These are phyloP conservation scores for Glonium stellatum DNA, from an alignment of 495 filamentous ascomycete species.

Conservation along the genomic window DNA sequence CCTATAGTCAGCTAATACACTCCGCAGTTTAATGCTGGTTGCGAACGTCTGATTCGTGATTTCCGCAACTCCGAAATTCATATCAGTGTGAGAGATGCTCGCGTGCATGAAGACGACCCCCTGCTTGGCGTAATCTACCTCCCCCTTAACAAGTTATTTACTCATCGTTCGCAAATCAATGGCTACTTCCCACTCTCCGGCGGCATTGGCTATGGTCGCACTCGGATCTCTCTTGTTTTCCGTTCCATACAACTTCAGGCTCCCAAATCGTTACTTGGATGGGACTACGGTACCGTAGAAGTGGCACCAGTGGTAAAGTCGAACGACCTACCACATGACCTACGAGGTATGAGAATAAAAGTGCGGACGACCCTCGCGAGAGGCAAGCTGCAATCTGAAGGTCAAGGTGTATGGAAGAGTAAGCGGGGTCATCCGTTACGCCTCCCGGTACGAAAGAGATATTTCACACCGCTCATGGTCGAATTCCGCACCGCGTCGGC, in stretches of 20 bases:
- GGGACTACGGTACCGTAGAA: slow-evolving; percentile 62
- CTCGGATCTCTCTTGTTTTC: slow-evolving; percentile 61
- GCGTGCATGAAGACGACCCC: slow-evolving; percentile 59
- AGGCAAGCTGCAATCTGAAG: slow-evolving; percentile 44
- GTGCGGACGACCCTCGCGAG: slow-evolving; percentile 46
- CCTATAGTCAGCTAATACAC: background rate
- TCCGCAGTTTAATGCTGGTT: slow-evolving; percentile 61
- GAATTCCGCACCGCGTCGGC: slow-evolving; percentile 51
- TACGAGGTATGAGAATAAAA: slow-evolving; percentile 47
- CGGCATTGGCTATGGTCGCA: slow-evolving; percentile 63
- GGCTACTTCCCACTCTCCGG: slow-evolving; percentile 51
- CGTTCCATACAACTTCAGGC: slow-evolving; percentile 55
- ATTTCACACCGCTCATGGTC: slow-evolving; percentile 51
- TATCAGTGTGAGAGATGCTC: slow-evolving; percentile 55
- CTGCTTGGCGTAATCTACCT: slow-evolving; percentile 62
- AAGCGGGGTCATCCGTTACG: slow-evolving; percentile 39
- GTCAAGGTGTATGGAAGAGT: slow-evolving; percentile 31
- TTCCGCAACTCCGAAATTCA: slow-evolving; percentile 59
- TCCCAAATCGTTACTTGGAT: slow-evolving; percentile 49
- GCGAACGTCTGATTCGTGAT: slow-evolving; percentile 62
- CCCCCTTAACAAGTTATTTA: slow-evolving; percentile 50
- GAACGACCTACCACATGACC: slow-evolving; percentile 37
- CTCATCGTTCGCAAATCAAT: slow-evolving; percentile 51
- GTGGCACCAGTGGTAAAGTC: slow-evolving; percentile 39
- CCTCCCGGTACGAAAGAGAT: slow-evolving; percentile 56